Evolutionary conservation across 1,284 basidiomycete genomes (phyloP).

Genomic region (Fomitiporia mediterranea): DNA sequence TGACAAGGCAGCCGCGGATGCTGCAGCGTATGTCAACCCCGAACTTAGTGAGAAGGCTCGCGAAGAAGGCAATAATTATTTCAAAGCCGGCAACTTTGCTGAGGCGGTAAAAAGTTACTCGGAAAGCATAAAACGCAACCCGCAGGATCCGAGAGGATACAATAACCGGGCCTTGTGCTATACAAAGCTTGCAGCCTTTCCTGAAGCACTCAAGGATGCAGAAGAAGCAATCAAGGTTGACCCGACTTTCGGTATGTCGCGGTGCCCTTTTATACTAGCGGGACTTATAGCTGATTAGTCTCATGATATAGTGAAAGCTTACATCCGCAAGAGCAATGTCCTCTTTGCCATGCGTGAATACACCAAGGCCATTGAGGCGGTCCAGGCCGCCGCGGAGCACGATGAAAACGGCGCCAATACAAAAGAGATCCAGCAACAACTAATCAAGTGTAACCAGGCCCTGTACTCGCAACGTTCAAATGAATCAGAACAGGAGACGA

Average conservation of each 20-base stretch:
- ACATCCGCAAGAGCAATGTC: conserved; percentile 91
- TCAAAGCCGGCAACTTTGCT: conserved; percentile 90
- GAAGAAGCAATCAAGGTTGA: conserved; percentile 93
- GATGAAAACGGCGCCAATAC: conserved; percentile 78
- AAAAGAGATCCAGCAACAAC: conserved; percentile 75
- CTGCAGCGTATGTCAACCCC: conserved; percentile 86
- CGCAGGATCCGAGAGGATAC: conserved; percentile 86
- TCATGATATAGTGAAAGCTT: conserved; percentile 72
- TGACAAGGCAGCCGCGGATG: conserved; percentile 71
- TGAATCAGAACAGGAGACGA: conserved; percentile 91
- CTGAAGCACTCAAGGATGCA: conserved; percentile 95
- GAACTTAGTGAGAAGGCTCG: conserved; percentile 80
- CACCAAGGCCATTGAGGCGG: conserved; percentile 78
- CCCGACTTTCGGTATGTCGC: conserved; percentile 65
- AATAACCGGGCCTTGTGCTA: conserved; percentile 98
- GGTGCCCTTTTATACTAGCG: neutral
- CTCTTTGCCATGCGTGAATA: conserved; percentile 90
- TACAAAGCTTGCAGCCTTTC: conserved; percentile 90
- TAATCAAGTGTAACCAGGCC: conserved; percentile 79
- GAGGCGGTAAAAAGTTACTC: conserved; percentile 91
- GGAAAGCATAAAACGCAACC: conserved; percentile 96
- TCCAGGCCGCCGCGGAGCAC: conserved; percentile 69
- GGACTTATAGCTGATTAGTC: neutral
- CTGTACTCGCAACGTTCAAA: conserved; percentile 77
- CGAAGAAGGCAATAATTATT: conserved; percentile 88